phyloP scores from a whole-genome alignment of 495 filamentous ascomycete species.

The Eremomyces bilateralis region DNA sequence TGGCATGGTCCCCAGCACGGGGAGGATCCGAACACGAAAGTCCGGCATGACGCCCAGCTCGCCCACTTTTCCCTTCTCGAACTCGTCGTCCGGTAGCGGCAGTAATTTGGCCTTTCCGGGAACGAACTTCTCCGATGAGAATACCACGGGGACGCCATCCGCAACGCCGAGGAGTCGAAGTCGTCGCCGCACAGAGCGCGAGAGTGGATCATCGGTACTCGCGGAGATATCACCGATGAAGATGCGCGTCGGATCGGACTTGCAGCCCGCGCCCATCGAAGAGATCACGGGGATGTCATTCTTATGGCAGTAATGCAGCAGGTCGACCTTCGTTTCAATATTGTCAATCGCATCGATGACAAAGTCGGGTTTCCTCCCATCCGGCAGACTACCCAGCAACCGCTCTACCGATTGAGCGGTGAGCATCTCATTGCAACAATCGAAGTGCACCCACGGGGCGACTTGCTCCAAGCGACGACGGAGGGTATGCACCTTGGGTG shows the following conservation, averaged over 20 bases:
- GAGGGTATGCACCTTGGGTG: constrained; percentile 78
- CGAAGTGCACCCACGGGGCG: constrained; percentile 77
- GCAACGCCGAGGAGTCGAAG: constrained; percentile 62
- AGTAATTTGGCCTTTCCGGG: constrained; percentile 79
- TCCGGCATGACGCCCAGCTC: constrained; percentile 77
- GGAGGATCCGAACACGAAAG: constrained; percentile 82
- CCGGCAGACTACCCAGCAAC: constrained; percentile 39
- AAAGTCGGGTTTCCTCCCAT: constrained; percentile 51
- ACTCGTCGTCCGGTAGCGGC: constrained; percentile 75
- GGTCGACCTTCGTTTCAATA: constrained; percentile 83
- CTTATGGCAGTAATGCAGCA: constrained; percentile 71
- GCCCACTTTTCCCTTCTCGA: constrained; percentile 62
- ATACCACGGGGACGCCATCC: constrained; percentile 74
- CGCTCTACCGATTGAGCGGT: constrained; percentile 34
- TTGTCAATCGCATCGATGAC: constrained; percentile 97
- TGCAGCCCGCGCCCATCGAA: constrained; percentile 94
- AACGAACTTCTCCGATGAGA: constrained; percentile 76
- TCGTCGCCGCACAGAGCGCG: constrained; percentile 56
- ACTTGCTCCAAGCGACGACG: constrained; percentile 59
- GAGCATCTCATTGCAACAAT: constrained; percentile 73
- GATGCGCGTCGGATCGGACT: constrained; percentile 85
- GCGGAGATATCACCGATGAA: constrained; percentile 80
- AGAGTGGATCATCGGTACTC: constrained; percentile 77
- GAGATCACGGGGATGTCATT: constrained; percentile 62
- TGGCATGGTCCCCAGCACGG: constrained; percentile 91